Conservation (phyloP, 345 rosid genomes). For the Sisymbrium altissimum region DNA sequence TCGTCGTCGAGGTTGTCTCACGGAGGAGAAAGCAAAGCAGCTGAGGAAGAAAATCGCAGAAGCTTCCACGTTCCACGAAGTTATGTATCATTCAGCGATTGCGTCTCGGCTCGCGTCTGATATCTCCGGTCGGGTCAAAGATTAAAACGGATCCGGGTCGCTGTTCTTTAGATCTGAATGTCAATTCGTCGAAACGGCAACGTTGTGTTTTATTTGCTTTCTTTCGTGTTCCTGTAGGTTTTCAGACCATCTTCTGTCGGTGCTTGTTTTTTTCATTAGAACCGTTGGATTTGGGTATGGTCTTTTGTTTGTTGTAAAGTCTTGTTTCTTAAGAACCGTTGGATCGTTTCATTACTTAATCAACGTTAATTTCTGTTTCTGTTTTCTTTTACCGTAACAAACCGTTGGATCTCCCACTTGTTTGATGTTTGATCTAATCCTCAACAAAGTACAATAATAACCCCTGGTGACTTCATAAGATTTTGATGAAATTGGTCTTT, state of each 20-base stretch:
- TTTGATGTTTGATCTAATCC: background rate
- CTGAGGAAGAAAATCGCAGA: conserved; percentile 54
- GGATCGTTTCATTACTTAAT: background rate
- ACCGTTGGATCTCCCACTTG: background rate
- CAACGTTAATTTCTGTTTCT: background rate
- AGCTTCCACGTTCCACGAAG: conserved; percentile 53
- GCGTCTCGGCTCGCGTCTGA: conserved; percentile 72
- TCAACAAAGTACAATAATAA: background rate
- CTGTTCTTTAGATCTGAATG: conserved; percentile 7
- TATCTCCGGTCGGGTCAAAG: conserved; percentile 30
- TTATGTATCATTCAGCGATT: conserved; percentile 78
- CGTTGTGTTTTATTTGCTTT: background rate
- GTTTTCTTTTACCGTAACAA: background rate
- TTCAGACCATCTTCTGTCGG: conserved; percentile 20
- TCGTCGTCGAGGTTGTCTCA: conserved; percentile 48
- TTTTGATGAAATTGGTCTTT: no score
- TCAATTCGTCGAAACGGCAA: background rate
- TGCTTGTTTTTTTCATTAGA: conserved; percentile 24
- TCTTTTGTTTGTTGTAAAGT: conserved; percentile 6
- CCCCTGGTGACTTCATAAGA: background rate
- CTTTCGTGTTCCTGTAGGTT: background rate
- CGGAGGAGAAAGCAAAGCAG: conserved; percentile 69
- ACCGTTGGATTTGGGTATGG: conserved; percentile 30
- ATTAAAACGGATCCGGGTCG: conserved; percentile 20
- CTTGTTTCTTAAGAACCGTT: conserved; percentile 4